Base-by-base conservation (phyloP, 305 asterid genomes). In the Galium porrigens region DNA sequence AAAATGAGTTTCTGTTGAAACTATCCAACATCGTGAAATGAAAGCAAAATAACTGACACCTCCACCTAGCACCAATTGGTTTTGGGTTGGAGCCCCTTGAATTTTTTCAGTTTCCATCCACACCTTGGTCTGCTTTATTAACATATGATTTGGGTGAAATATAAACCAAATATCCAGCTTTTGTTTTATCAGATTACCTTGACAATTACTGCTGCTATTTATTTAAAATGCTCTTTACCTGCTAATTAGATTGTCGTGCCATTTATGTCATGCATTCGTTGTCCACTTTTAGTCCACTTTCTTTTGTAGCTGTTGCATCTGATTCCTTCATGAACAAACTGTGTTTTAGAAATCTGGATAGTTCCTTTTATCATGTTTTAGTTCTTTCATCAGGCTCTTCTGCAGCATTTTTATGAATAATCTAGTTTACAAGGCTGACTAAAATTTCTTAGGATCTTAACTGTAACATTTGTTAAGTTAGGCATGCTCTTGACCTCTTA, bases 141-240 rank as follows among this genome's bases (percentile, higher is more conserved):
- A 8, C 32, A 3, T 59, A 6, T 33, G 34, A n/a, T n/a, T 33
- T 34, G 48, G 39, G n/a, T 4, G 1, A 59, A 2, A 34, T 14
- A 2, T 11, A 33, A 34, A 1, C 18, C 10, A 59, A n/a, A 59
- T 33, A 33, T 10, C 64, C 48, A 34, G 9, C 48, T 17, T 58
- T 0, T 33, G 15, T 5, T 34, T 14, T 8, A n/a, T 34, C 15
- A 12, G 37, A 34, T 33, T 17, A 8, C 20, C 63, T 32, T 58
- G n/a, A 32, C 41, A 58, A 12, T 18, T 30, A 55, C 7, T n/a
- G 37, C 32, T 11, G 22, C 27, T n/a, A 30, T 57, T 12, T 30
- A 57, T 14, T 8, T 7, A 7, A 33, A 59, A 34, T 59, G n/a
- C 64, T 60, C 64, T 18, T 36, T 60, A 15, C 64, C 32, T 60